Percentiles rank a stretch among this genome's conserved stretches.
phyloP scores from a whole-genome alignment of 192 early-diverging fungal species.

The Coemansia sp. region DNA sequence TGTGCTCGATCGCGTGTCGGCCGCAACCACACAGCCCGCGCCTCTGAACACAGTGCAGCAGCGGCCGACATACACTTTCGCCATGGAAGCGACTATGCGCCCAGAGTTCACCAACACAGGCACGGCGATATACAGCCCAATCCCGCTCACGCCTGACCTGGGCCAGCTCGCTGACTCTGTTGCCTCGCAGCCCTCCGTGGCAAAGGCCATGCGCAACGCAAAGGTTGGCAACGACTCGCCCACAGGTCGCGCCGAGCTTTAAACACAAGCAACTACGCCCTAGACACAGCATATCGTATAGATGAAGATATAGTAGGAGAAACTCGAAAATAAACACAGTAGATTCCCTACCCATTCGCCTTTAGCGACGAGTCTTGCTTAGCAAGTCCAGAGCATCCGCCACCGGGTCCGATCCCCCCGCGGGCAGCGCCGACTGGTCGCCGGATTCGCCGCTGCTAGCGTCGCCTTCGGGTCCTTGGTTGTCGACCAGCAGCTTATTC shows the following conservation, averaged over 20 bases:
- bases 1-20: background rate
- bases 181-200: constrained; percentile 36
- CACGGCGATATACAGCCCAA: constrained; percentile 21
- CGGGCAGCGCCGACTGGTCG: background rate
- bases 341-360: background rate
- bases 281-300: too few species aligned
- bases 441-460: background rate
- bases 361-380: constrained; percentile 14
- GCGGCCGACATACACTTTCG: constrained; percentile 19
- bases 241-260: constrained; percentile 30
- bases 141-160: constrained; percentile 48
- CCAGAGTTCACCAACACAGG: constrained; percentile 26
- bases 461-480: background rate
- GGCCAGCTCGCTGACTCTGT: constrained; percentile 35
- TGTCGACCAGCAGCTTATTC: background rate
- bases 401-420: background rate
- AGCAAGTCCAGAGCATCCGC: constrained; percentile 12
- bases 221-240: constrained; percentile 3
- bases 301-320: too few species aligned
- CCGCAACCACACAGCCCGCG: constrained; percentile 1
- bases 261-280: background rate
- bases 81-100: constrained; percentile 42
- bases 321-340: background rate
- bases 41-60: background rate
- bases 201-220: constrained; percentile 40